Conservation (phyloP, 2,329 filamentous ascomycete species). For the Neocucurbitaria cava region DNA sequence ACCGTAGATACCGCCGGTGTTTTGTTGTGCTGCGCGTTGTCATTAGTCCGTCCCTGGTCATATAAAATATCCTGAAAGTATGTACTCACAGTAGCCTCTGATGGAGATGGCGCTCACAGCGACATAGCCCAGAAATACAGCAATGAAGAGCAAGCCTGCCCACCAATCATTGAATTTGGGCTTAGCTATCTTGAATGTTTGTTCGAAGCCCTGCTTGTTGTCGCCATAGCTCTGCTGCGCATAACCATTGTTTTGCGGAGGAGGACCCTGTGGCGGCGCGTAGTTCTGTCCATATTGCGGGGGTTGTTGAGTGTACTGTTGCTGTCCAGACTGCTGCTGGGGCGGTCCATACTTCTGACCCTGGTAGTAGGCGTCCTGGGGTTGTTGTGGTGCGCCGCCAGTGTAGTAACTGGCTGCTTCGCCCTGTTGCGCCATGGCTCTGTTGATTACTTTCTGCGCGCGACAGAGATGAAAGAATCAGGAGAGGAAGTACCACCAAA, state of each 20-base stretch:
- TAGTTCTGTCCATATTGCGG: conserved; percentile 44
- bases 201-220: conserved; percentile 68
- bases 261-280: conserved; percentile 34
- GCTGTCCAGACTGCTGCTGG: conserved; percentile 23
- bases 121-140: conserved; percentile 74
- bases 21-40: conserved; percentile 57
- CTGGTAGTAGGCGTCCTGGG: conserved; percentile 4
- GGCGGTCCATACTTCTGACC: neutral
- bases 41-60: conserved; percentile 2
- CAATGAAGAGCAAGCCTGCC: conserved; percentile 81
- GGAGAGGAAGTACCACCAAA: conserved; percentile 11
- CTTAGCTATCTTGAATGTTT: conserved; percentile 80
- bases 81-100: conserved; percentile 67
- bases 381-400: conserved; percentile 29
- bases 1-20: conserved; percentile 77
- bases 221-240: conserved; percentile 43
- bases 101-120: conserved; percentile 79
- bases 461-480: neutral
- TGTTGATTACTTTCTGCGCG: neutral
- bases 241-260: conserved; percentile 27
- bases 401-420: conserved; percentile 52
- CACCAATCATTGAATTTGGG: conserved; percentile 93
- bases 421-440: conserved; percentile 41
- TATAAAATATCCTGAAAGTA: neutral
- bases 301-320: conserved; percentile 34